Conservation (phyloP, 2,329 filamentous ascomycete species). For the Cladosporium sp. region DNA sequence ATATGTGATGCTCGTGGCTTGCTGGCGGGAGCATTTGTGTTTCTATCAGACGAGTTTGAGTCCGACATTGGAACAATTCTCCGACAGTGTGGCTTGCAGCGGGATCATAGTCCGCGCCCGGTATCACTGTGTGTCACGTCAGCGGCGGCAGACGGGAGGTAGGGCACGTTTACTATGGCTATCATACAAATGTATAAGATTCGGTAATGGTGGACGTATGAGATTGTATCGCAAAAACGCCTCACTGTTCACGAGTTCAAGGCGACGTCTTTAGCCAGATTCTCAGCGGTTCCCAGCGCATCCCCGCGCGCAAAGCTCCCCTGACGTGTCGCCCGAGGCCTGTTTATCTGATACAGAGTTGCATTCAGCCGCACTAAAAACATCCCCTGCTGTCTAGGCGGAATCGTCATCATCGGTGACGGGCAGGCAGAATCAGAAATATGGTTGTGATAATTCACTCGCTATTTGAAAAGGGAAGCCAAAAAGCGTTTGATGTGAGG, state of each 20-base stretch:
- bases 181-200: background rate
- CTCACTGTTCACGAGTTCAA: background rate
- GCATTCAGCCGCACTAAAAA: background rate
- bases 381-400: background rate
- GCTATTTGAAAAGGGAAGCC: background rate
- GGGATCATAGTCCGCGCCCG: background rate
- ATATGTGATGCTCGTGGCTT: background rate
- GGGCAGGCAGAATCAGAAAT: background rate
- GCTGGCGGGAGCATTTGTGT: background rate
- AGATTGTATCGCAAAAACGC: background rate
- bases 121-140: background rate
- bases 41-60: background rate
- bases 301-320: background rate
- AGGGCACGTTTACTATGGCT: background rate
- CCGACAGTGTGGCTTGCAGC: background rate
- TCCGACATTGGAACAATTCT: background rate
- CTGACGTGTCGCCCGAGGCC: background rate
- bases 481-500: background rate
- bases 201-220: background rate
- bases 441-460: background rate
- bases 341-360: background rate
- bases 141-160: background rate
- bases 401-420: background rate
- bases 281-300: background rate
- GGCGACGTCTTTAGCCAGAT: background rate